Base-by-base conservation (phyloP, 164 flowering plant species). In the Paratinospora sagittata region DNA sequence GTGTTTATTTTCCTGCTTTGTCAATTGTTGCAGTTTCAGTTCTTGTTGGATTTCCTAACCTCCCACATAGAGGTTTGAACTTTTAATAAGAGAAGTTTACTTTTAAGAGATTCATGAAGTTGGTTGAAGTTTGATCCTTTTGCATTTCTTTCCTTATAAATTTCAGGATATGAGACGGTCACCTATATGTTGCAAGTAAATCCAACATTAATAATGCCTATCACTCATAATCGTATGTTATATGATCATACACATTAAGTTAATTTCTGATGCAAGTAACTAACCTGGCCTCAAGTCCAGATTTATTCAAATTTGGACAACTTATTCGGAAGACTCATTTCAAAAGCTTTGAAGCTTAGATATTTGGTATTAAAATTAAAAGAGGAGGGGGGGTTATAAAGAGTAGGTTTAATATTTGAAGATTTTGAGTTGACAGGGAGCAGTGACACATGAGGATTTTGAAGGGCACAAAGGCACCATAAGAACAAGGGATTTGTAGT, bases 1-100 rank as follows among this genome's bases (percentile, higher is more conserved):
- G 26, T 33, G 27, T 23, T 3, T 21, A 61, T 65, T 70, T 70
- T 27, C 67, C 19, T 45, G 26, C n/a, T n/a, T n/a, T n/a, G 2
- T 52, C 37, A 27, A 67, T 14, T 75, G 2, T 77, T 81, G 76
- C 90, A 93, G 98, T 90, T 66, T 61, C 91, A 63, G 85, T 93
- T 78, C 94, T 94, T 7, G 91, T 89, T 75, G 98, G 96, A 39
- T 91, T 93, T 76, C 97, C 96, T 45, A 96, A 93, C 77, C 98
- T 91, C 73, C 98, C 98, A 45, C 98, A 93, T 52, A 88, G 97
- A 93, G 98, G 97, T 87, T 71, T 77, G 75, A 27, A 9, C 19
- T 49, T 62, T 64, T 7, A 64, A 33, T 2, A 11, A 66, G 49
- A 66, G 41, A 8, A 9, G 2, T 66, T 66, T 19, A n/a, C 4